Evolutionary conservation across 2,329 filamentous ascomycete species (phyloP).

Genomic region (Neonectria coccinea): DNA sequence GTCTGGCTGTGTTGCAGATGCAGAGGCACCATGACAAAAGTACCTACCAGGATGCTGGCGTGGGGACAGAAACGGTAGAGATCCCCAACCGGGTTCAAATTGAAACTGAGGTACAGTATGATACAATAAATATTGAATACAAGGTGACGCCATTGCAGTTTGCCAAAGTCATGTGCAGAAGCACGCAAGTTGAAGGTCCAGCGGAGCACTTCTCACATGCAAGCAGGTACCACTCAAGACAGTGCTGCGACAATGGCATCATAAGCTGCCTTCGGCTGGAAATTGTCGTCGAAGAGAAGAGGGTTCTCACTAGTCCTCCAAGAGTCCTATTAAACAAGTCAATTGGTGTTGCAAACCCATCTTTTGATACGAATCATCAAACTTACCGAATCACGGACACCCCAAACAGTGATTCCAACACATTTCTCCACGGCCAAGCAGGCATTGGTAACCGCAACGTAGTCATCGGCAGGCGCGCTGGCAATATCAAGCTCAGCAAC

Average conservation of each 20-base stretch:
- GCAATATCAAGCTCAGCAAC: slow-evolving; percentile 78
- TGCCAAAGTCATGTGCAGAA: not conserved
- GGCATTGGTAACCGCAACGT: slow-evolving; percentile 67
- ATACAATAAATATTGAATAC: not conserved
- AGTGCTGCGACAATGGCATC: slow-evolving; percentile 48
- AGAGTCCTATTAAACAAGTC: slow-evolving; percentile 39
- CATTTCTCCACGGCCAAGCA: slow-evolving; percentile 70
- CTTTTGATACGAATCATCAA: not conserved
- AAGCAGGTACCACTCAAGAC: not conserved
- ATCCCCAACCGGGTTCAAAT: no score
- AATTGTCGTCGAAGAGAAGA: slow-evolving; percentile 66
- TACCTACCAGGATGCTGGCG: no score
- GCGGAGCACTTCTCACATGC: not conserved
- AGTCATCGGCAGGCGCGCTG: slow-evolving; percentile 66
- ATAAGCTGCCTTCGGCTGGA: slow-evolving; percentile 64
- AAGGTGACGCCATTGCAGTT: not conserved
- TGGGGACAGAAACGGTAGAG: no score
- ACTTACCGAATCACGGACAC: slow-evolving; percentile 55
- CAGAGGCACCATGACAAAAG: no score
- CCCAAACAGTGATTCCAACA: slow-evolving; percentile 75
- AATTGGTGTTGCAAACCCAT: not conserved
- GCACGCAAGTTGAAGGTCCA: not conserved
- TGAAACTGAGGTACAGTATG: slow-evolving; percentile 1
- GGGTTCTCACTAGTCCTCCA: slow-evolving; percentile 64
- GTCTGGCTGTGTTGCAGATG: no score